Evolutionary conservation across 192 early-diverging fungal genomes (phyloP), one percentile per base, ranked within the genome.

Genomic region (Diversispora epigaea): DNA sequence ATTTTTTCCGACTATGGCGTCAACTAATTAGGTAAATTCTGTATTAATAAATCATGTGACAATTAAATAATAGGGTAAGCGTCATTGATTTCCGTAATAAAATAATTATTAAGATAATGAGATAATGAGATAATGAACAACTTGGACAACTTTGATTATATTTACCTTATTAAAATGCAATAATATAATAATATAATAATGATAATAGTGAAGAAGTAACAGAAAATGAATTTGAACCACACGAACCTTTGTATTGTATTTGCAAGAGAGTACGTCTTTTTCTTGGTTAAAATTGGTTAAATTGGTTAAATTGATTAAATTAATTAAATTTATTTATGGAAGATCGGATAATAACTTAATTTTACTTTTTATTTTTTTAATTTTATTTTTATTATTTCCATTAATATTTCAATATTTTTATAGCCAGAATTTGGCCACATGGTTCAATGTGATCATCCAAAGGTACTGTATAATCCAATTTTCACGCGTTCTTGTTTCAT

Each of bases 391-490:
- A 32, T 32, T 32, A 32, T 32, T 32, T 32, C 25, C 25, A 39
- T 64, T 4, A 54, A n/a, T n/a, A n/a, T n/a, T n/a, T n/a, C n/a
- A 54, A 17, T 64, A 21, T 17, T 41, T 17, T 17, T 41, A 44
- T n/a, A 64, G 62, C 62, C 39, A 43, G 62, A 64, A 40, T 64
- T 64, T n/a, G 62, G 62, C 43, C 32, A 64, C 5, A 64, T 64
- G 62, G 43, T 64, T 40, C 62, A 64, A 64, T 64, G 62, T 17
- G 62, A 64, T 41, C 62, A 64, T 64, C 62, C 62, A n/a, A 64
- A 40, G 3, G 62, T 64, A 64, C n/a, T 32, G 25, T 32, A 32
- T 32, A 32, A 32, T 32, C 25, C 25, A 32, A 3, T 58, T 6
- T 19, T 58, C 57, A 58, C 10, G 10, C 12, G 11, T 58, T n/a